Evolutionary conservation across 2,329 filamentous ascomycete genomes (phyloP), one percentile per base, ranked within the genome.

Genomic region (Tolypocladium pustulatum): DNA sequence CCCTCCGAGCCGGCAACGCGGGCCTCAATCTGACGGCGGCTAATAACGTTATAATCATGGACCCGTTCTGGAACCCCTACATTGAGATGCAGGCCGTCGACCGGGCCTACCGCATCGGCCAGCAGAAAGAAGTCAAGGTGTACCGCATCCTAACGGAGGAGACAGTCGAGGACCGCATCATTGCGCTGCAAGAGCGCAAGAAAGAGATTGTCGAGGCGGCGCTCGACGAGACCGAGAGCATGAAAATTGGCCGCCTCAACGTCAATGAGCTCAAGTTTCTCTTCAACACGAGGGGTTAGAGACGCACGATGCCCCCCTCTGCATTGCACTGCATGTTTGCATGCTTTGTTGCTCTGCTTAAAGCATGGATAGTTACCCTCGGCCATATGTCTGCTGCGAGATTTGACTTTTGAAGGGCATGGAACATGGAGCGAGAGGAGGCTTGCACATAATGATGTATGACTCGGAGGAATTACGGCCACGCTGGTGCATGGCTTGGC

Each of bases 41-140:
- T 0, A 90, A 86, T 1, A 87, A 91, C 62, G 90, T 96, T 64
- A 90, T 97, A 71, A 89, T 96, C 63, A 85, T 96, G 68, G 91
- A 96, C 69, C 91, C 91, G 0, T 96, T 95, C 75, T 96, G 91
- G 90, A 97, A 96, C 63, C 92, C 91, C 0, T 96, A 88, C 68
- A 88, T 95, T 55, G 92, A 96, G 73, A 90, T 91, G 72, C 92
- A 97, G 73, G 92, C 92, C 4, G 87, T 96, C 56, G 92, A 96
- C 70, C 88, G 92, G 27, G 90, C 91, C 2, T 88, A 96, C 72
- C 88, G 92, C 12, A 92, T 96, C 64, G 91, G 91, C 0, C 92
- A 97, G 73, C 75, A 79, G 63, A 80, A 81, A 4, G 76, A 85
- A 9, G 92, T 96, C 5, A 81, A 85, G 58, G 87, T 97, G 1